phyloP scores from a whole-genome alignment of 2,329 filamentous ascomycete species.

The Elsinoe perseae region DNA sequence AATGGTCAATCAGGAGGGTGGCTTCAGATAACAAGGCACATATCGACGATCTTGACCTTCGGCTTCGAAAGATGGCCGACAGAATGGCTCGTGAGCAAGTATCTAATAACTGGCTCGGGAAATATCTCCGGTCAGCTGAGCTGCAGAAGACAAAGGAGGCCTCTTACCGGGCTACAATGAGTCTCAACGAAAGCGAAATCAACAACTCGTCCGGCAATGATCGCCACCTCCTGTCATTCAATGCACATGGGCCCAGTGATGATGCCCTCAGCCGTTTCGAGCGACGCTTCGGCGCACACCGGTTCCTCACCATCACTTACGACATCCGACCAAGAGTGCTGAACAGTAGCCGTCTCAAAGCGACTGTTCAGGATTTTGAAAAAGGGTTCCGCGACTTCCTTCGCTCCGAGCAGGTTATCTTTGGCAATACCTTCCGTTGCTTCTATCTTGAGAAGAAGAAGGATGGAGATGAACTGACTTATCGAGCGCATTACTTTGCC shows the following conservation, averaged over 20 bases:
- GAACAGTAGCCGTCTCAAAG: constrained; percentile 18
- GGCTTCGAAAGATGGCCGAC: neutral
- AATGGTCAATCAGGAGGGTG: constrained; percentile 15
- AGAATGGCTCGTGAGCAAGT: neutral
- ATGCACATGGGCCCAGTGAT: neutral
- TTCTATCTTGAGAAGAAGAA: constrained; percentile 31
- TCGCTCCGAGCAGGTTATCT: constrained; percentile 29
- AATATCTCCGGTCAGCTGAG: constrained; percentile 52
- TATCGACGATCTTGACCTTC: neutral
- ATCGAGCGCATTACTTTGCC: constrained; percentile 24
- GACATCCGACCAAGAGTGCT: constrained; percentile 23
- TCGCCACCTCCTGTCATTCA: neutral
- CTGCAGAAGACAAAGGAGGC: constrained; percentile 89
- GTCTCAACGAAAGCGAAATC: neutral
- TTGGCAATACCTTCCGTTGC: constrained; percentile 36
- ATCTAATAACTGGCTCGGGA: neutral
- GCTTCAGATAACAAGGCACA: neutral
- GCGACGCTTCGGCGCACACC: constrained; percentile 30
- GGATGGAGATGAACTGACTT: constrained; percentile 5
- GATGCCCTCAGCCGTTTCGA: constrained; percentile 20
- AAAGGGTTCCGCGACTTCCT: constrained; percentile 32
- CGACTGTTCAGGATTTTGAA: constrained; percentile 22
- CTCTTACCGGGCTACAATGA: constrained; percentile 60
- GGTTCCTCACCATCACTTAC: constrained; percentile 36
- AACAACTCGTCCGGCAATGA: neutral